Evolutionary conservation across 768 basidiomycete species (phyloP).

Genomic region (Mrakia frigida): DNA sequence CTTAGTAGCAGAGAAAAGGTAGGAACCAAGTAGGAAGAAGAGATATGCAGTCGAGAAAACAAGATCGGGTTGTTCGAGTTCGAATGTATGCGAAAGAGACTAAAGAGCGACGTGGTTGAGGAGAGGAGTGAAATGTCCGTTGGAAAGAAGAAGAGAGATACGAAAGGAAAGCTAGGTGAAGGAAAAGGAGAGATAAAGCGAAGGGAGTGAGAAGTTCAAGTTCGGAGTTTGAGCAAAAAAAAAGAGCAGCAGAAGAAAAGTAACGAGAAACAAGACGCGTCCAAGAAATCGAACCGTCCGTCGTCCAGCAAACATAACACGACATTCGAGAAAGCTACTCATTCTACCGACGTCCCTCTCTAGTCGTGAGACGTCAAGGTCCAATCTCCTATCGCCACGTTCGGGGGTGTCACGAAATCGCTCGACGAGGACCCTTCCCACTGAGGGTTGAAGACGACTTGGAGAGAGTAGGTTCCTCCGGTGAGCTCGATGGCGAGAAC

Average conservation of each 20-base stretch:
- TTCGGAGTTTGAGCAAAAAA: no score
- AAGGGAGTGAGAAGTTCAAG: no score
- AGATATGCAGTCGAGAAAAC: no score
- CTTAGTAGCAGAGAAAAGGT: background rate
- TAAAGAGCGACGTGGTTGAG: background rate
- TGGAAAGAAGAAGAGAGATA: background rate
- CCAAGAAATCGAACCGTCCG: no score
- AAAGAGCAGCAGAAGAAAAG: no score
- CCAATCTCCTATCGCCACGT: constrained; percentile 70
- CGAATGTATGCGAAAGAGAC: background rate
- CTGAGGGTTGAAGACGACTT: constrained; percentile 90
- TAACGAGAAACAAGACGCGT: no score
- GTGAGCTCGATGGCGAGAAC: constrained; percentile 66
- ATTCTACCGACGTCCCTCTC: no score
- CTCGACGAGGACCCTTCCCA: constrained; percentile 55
- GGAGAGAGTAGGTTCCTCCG: constrained; percentile 67
- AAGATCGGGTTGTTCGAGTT: no score
- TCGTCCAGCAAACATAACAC: no score
- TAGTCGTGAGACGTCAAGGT: constrained; percentile 63
- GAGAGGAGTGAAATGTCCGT: background rate
- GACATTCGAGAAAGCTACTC: no score
- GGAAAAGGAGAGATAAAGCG: no score
- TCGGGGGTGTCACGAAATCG: constrained; percentile 56
- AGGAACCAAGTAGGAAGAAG: background rate
- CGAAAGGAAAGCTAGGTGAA: no score